Base-by-base conservation (phyloP, 1,284 basidiomycete genomes). In the Malassezia equina region DNA sequence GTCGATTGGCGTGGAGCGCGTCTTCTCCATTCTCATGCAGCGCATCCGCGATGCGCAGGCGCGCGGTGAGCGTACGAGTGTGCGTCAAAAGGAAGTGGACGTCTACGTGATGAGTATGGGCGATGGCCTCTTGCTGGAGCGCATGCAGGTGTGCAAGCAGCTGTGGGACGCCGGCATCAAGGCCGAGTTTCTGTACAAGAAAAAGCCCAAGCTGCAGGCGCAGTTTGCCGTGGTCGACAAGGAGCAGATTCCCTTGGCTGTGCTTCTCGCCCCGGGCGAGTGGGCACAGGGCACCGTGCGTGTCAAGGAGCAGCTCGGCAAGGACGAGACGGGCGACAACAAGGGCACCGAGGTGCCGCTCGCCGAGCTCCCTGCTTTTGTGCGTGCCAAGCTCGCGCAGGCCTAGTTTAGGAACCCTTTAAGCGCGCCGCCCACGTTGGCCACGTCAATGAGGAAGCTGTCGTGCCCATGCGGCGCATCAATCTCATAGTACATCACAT, bases 401-500 rank as follows among this genome's bases (percentile, higher is more conserved):
- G 90, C 85, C 56, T 62, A 76, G 60, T 60, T 67, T 32, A 88
- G 75, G 77, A 88, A 88, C 0, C 86, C 86, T 53, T 83, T 78
- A 50, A 88, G 82, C 4, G 86, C 86, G 0, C 85, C 84, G 2
- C 86, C 86, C 1, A 88, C 84, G 56, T 85, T 86, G 52, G 82
- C 80, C 28, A 86, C 81, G 67, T 88, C 86, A 60, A 88, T 77
- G 78, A 99, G 78, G 78, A 98, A 98, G 25, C 90, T 95, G 77
- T 98, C 91, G 59, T 77, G 77, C 11, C 94, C 94, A 88, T 90
- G 96, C 13, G 96, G 91, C 4, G 93, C 90, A 34, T 94, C 91
- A 7, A 98, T 81, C 77, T 98, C 94, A 76, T 93, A 98, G 76
- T 96, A 98, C 55, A 87, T 85, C 28, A 99, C 94, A 58, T 81